A percentile compares a stretch with the other conserved stretches of the same genome.
Conservation (phyloP, 352 stramenopile species). For the Phytopythium sindhum region DNA sequence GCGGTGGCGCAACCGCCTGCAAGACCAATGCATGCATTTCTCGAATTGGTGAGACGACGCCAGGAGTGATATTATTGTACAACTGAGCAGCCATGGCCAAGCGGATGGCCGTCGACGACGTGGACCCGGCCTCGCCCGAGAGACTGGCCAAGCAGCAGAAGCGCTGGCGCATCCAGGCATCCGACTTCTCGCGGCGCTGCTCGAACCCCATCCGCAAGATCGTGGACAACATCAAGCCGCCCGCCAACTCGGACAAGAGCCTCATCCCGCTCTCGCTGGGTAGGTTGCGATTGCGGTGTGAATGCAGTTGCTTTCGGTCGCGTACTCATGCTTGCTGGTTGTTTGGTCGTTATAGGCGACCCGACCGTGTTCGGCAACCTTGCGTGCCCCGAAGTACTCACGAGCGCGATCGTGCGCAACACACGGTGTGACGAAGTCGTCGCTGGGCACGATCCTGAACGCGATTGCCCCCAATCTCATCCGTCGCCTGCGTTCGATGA, state of each 20-base stretch:
- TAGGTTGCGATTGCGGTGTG: slow-evolving; percentile 20
- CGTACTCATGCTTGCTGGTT: background rate
- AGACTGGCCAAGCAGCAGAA: slow-evolving; percentile 25
- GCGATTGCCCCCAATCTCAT: background rate
- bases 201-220: slow-evolving; percentile 94
- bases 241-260: slow-evolving; percentile 80
- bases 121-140: background rate
- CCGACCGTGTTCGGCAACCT: slow-evolving; percentile 94
- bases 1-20: background rate
- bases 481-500: background rate
- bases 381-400: slow-evolving; percentile 83
- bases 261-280: slow-evolving; percentile 92
- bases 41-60: slow-evolving; percentile 9
- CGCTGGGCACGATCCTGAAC: background rate
- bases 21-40: background rate
- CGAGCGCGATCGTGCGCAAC: slow-evolving; percentile 71
- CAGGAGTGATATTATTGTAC: background rate
- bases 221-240: slow-evolving; percentile 93
- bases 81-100: slow-evolving; percentile 33
- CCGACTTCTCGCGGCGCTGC: slow-evolving; percentile 62
- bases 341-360: slow-evolving; percentile 51
- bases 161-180: slow-evolving; percentile 65
- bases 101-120: slow-evolving; percentile 22
- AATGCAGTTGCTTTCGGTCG: background rate
- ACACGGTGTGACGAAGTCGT: slow-evolving; percentile 29